These are phyloP conservation scores for Wakefieldia striispora DNA, from an alignment of 768 basidiomycete genomes.

Conservation along the genomic window DNA sequence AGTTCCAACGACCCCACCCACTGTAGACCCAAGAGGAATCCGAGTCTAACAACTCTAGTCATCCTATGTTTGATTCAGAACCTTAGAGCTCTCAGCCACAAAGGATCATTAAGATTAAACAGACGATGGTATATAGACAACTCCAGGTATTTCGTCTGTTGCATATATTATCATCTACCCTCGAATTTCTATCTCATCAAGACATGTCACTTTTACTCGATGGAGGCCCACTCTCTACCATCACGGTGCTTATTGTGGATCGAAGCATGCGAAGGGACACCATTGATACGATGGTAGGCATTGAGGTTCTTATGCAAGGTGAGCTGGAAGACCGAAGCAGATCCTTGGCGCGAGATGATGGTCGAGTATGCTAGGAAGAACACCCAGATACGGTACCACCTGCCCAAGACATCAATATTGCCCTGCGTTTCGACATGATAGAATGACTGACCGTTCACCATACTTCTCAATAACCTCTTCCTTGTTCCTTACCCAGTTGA, in stretches of 20 bases:
- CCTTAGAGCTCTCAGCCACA: too few relatives aligned
- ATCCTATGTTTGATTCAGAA: too few relatives aligned
- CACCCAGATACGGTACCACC: conserved; percentile 93
- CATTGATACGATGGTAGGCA: conserved; percentile 87
- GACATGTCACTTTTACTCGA: conserved; percentile 15
- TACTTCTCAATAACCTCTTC: conserved; percentile 87
- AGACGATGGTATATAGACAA: conserved; percentile 22
- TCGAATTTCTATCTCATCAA: not conserved
- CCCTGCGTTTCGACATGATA: too few relatives aligned
- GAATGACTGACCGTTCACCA: conserved; percentile 59
- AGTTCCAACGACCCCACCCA: too few relatives aligned
- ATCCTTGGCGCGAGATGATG: conserved; percentile 87
- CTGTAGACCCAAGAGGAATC: too few relatives aligned
- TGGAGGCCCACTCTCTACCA: conserved; percentile 23
- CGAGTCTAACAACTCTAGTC: too few relatives aligned
- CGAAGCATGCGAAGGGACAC: conserved; percentile 77
- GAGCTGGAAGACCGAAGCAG: conserved; percentile 93
- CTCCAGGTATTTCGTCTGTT: conserved; percentile 12
- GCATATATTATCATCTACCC: conserved; percentile 1
- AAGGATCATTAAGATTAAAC: conserved; percentile 25
- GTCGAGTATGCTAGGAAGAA: conserved; percentile 94
- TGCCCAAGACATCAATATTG: conserved; percentile 4
- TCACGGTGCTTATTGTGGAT: conserved; percentile 57
- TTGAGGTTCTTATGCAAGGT: conserved; percentile 98
- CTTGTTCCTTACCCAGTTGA: conserved; percentile 95